These are phyloP conservation scores for Nicotiana attenuata DNA, from an alignment of 257 asterid genomes.

Conservation along the genomic window DNA sequence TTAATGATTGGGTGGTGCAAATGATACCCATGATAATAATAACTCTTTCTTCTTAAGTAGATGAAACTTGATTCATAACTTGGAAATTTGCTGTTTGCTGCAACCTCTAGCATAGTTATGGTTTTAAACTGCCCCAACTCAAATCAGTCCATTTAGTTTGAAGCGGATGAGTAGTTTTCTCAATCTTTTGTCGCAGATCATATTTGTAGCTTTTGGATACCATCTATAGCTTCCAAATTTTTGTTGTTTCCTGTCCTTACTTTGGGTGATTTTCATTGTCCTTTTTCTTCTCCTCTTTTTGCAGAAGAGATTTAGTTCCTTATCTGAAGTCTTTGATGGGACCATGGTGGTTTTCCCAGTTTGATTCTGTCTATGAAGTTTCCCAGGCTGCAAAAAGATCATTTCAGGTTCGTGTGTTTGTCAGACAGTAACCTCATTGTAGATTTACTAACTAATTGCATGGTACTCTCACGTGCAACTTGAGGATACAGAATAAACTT, in stretches of 20 bases:
- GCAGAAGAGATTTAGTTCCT: slow-evolving; percentile 94
- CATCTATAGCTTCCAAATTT: neutral
- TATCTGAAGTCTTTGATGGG: slow-evolving; percentile 85
- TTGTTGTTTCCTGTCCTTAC: neutral
- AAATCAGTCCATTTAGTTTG: slow-evolving; percentile 1
- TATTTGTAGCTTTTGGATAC: neutral
- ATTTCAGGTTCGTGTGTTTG: slow-evolving; percentile 65
- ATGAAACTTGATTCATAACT: neutral
- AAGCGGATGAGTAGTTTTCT: neutral
- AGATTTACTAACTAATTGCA: neutral
- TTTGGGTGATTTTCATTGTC: neutral
- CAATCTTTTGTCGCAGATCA: neutral
- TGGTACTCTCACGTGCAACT: neutral
- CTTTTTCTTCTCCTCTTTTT: slow-evolving; percentile 23
- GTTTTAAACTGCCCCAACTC: neutral
- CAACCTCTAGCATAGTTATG: neutral
- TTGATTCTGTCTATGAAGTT: slow-evolving; percentile 84
- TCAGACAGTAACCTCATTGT: neutral
- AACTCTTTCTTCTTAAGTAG: neutral
- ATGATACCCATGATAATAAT: neutral
- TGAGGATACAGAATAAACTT: neutral
- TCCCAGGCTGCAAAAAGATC: slow-evolving; percentile 93
- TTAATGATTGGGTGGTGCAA: neutral
- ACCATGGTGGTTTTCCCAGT: slow-evolving; percentile 99
- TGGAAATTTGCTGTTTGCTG: neutral